Evolutionary conservation across 768 basidiomycete species (phyloP).

Genomic region (Sporobolomyces phaffii): DNA sequence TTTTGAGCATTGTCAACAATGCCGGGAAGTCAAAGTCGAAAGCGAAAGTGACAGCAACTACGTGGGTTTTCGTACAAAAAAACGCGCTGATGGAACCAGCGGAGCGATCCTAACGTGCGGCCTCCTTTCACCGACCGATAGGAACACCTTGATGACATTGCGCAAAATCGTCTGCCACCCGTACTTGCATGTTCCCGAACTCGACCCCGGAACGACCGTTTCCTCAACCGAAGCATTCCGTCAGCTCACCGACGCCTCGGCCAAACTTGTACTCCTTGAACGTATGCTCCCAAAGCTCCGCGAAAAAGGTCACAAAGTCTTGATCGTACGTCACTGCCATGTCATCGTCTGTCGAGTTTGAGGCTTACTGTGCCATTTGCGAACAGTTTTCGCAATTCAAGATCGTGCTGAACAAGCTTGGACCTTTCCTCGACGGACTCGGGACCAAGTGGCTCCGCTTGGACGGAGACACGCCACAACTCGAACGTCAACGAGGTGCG

Average conservation of each 20-base stretch:
- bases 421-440: slow-evolving; percentile 90
- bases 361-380: background rate
- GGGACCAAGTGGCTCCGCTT: slow-evolving; percentile 32
- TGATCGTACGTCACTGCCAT: slow-evolving; percentile 51
- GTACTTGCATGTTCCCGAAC: slow-evolving; percentile 40
- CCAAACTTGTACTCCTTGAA: slow-evolving; percentile 77
- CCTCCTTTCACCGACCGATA: no score
- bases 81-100: no score
- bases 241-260: slow-evolving; percentile 39
- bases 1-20: slow-evolving; percentile 29
- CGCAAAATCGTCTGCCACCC: slow-evolving; percentile 91
- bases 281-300: slow-evolving; percentile 82
- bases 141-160: slow-evolving; percentile 88
- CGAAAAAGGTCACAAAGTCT: slow-evolving; percentile 79
- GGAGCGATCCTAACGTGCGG: no score
- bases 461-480: slow-evolving; percentile 80
- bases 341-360: no score
- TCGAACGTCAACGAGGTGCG: slow-evolving; percentile 60
- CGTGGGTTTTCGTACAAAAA: no score
- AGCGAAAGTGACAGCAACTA: slow-evolving; percentile 8
- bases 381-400: slow-evolving; percentile 63
- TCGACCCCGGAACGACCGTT: slow-evolving; percentile 33
- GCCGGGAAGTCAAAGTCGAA: slow-evolving; percentile 16
- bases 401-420: slow-evolving; percentile 98
- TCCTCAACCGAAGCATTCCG: slow-evolving; percentile 16